Percentiles rank a stretch among this genome's conserved stretches.
Evolutionary conservation across 108 stramenopile genomes (phyloP).

Genomic region (Cyclotella atomus): DNA sequence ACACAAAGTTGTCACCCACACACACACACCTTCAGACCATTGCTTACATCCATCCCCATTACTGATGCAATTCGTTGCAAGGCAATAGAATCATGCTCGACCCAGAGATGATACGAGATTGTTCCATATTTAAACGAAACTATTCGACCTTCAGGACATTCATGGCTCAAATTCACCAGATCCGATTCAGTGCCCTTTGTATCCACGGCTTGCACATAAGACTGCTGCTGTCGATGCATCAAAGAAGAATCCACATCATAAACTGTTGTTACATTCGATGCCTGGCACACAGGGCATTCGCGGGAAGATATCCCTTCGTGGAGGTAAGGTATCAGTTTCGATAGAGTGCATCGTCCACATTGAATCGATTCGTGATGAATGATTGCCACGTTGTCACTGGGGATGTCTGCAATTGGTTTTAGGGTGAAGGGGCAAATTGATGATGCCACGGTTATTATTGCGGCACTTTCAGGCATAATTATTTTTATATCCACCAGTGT

Average conservation of each 20-base stretch:
- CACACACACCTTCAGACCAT: slow-evolving; percentile 31
- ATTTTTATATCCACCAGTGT: too few relatives aligned
- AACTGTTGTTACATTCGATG: neutral
- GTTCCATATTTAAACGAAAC: slow-evolving; percentile 38
- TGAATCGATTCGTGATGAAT: neutral
- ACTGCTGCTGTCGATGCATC: neutral
- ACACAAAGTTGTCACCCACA: neutral
- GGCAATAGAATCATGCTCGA: slow-evolving; percentile 22
- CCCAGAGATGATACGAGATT: slow-evolving; percentile 33
- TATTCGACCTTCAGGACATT: slow-evolving; percentile 12
- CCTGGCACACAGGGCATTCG: slow-evolving; percentile 33
- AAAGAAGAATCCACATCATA: slow-evolving; percentile 18
- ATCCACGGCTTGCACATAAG: neutral
- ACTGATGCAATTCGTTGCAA: slow-evolving; percentile 27
- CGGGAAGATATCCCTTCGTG: slow-evolving; percentile 19
- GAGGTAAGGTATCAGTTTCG: slow-evolving; percentile 33
- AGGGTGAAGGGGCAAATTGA: slow-evolving; percentile 41
- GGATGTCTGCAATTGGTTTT: slow-evolving; percentile 16
- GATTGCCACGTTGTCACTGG: slow-evolving; percentile 27
- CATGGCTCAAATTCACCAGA: neutral
- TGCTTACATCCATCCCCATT: slow-evolving; percentile 25
- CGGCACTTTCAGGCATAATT: too few relatives aligned
- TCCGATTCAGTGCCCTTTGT: neutral
- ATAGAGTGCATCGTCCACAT: slow-evolving; percentile 41
- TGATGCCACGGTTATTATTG: neutral